Percentiles rank a stretch among this genome's conserved stretches.
These are phyloP conservation scores for Penicillium sp. DNA, from an alignment of 2,329 filamentous ascomycete species.

Conservation along the genomic window DNA sequence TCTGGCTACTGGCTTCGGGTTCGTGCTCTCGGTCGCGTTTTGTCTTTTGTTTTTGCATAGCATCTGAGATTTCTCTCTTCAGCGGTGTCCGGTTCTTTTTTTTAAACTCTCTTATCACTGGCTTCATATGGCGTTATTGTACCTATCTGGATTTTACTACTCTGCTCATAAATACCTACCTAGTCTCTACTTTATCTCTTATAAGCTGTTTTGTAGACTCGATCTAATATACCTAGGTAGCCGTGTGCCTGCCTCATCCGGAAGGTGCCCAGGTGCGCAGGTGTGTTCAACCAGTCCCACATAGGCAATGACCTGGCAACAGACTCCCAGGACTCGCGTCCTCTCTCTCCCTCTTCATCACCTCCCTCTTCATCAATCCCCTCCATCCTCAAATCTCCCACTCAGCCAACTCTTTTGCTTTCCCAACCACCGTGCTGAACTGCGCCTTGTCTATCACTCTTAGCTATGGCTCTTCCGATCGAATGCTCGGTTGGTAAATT, in stretches of 20 bases:
- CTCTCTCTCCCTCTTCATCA: too few species aligned
- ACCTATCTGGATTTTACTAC: constrained; percentile 12
- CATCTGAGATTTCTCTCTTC: constrained; percentile 25
- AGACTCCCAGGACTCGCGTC: background rate
- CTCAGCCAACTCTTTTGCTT: background rate
- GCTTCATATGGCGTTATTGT: constrained; percentile 9
- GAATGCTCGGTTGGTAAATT: background rate
- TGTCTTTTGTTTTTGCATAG: constrained; percentile 26
- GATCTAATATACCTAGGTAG: background rate
- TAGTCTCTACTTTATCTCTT: background rate
- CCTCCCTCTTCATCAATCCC: background rate
- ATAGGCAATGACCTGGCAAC: background rate
- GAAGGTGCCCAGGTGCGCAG: background rate
- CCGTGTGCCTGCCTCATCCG: background rate
- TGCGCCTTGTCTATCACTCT: background rate
- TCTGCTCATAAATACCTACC: constrained; percentile 14
- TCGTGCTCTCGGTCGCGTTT: constrained; percentile 26
- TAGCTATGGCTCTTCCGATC: background rate
- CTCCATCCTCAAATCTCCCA: too few species aligned
- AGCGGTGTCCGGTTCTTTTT: constrained; percentile 15
- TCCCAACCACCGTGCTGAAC: background rate
- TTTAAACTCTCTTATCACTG: constrained; percentile 2
- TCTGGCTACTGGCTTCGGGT: constrained; percentile 27
- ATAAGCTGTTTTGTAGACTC: background rate
- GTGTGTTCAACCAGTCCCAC: too few species aligned